A percentile compares a stretch with the other conserved stretches of the same genome.
phyloP scores from a whole-genome alignment of 768 basidiomycete species.

The Vararia minispora region DNA sequence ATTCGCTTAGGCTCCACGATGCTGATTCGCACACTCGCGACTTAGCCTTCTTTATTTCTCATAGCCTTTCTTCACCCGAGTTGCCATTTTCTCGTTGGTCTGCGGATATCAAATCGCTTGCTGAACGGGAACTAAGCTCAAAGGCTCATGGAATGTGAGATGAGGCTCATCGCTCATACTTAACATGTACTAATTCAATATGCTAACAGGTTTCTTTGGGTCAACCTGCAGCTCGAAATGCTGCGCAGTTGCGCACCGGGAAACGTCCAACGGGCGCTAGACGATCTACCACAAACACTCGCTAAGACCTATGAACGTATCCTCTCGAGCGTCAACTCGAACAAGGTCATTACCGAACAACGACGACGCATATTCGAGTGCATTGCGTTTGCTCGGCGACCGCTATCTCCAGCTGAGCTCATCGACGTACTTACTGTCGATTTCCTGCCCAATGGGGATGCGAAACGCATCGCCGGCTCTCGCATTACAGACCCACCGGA shows the following conservation, averaged over 20 bases:
- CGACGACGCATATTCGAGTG: slow-evolving; percentile 14
- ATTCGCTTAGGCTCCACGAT: slow-evolving; percentile 2
- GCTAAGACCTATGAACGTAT: slow-evolving; percentile 16
- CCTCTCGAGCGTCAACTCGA: slow-evolving; percentile 12
- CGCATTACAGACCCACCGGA: no score
- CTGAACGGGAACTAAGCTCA: slow-evolving; percentile 4
- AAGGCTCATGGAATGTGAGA: slow-evolving; percentile 8
- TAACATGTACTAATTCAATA: neutral
- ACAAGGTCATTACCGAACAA: slow-evolving; percentile 7
- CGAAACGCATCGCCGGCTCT: no score
- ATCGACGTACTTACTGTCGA: slow-evolving; percentile 16
- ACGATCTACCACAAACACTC: slow-evolving; percentile 10
- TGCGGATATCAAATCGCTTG: slow-evolving; percentile 10
- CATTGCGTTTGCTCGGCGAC: slow-evolving; percentile 10
- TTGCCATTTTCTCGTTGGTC: no score
- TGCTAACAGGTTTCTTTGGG: slow-evolving; percentile 17
- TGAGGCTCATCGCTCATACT: neutral
- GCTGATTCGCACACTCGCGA: slow-evolving; percentile 1
- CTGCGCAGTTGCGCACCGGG: slow-evolving; percentile 9
- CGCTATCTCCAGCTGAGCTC: slow-evolving; percentile 15
- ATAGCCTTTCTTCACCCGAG: slow-evolving; percentile 7
- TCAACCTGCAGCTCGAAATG: slow-evolving; percentile 15
- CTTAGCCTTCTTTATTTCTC: slow-evolving; percentile 1
- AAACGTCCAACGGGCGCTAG: slow-evolving; percentile 11
- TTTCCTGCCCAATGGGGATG: no score